These are phyloP conservation scores for Dicorynia guianensis DNA, from an alignment of 306 rosid species.

Conservation along the genomic window DNA sequence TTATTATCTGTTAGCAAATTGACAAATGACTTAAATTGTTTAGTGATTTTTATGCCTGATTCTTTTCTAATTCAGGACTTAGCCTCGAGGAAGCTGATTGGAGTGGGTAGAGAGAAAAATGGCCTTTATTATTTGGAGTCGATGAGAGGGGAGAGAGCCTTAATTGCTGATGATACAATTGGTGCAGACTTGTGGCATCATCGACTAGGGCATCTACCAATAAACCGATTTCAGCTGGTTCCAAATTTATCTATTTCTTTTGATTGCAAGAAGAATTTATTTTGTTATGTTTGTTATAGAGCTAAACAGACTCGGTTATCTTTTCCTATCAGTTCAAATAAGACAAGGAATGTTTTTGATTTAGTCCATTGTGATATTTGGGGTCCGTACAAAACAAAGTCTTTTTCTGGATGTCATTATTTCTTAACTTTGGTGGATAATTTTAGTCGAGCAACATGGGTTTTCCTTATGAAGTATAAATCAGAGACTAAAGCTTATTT, in stretches of 20 bases:
- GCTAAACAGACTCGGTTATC: conserved; percentile 2
- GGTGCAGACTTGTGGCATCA: conserved; percentile 1
- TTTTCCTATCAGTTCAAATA: not conserved
- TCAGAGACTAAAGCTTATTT: too few species aligned
- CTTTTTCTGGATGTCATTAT: not conserved
- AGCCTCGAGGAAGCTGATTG: conserved; percentile 26
- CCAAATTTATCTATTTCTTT: not conserved
- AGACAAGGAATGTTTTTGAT: not conserved
- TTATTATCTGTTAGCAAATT: conserved; percentile 28
- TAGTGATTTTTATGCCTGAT: not conserved
- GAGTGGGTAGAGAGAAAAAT: not conserved
- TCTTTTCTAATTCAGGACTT: conserved; percentile 24
- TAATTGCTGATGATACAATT: not conserved
- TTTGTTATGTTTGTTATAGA: not conserved
- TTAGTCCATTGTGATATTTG: not conserved
- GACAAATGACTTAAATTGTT: not conserved
- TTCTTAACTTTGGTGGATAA: not conserved
- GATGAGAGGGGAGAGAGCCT: not conserved
- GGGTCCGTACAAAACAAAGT: not conserved
- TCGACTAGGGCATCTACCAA: not conserved
- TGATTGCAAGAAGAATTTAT: not conserved
- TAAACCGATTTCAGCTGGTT: not conserved
- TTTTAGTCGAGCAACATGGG: not conserved
- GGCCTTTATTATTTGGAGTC: not conserved
- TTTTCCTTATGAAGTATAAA: not conserved